Conservation (phyloP, 768 basidiomycete genomes). For the Naganishia kalamii region DNA sequence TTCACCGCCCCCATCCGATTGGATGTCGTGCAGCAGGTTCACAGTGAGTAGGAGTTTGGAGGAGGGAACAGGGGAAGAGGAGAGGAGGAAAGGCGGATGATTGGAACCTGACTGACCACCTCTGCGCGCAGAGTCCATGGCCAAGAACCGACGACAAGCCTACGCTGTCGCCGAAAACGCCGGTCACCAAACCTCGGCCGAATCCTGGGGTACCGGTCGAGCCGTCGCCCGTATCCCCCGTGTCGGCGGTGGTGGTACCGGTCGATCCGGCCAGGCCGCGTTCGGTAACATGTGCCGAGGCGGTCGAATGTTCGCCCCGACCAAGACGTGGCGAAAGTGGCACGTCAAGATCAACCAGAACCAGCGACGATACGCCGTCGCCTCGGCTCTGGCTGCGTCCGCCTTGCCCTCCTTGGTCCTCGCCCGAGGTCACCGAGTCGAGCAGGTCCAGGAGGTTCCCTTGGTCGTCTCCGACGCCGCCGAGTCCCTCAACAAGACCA, state of each 20-base stretch:
- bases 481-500: constrained; percentile 91
- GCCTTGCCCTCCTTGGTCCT: constrained; percentile 97
- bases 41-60: constrained; percentile 63
- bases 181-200: constrained; percentile 96
- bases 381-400: constrained; percentile 95
- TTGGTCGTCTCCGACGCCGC: constrained; percentile 72
- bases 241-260: constrained; percentile 97
- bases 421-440: constrained; percentile 97
- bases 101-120: not conserved
- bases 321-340: constrained; percentile 99
- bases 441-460: constrained; percentile 92
- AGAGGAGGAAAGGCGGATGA: not conserved
- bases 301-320: constrained; percentile 99
- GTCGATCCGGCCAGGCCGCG: constrained; percentile 97
- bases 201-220: constrained; percentile 99
- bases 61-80: not conserved
- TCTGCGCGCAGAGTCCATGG: constrained; percentile 81
- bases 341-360: constrained; percentile 98
- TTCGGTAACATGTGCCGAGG: constrained; percentile 99
- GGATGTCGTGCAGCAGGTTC: constrained; percentile 95
- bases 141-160: constrained; percentile 95
- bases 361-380: constrained; percentile 94
- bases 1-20: constrained; percentile 96
- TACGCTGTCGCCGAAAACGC: constrained; percentile 96
- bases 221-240: constrained; percentile 99